Base-by-base conservation (phyloP, 2,329 filamentous ascomycete species). In the Lecanicillium sp. region DNA sequence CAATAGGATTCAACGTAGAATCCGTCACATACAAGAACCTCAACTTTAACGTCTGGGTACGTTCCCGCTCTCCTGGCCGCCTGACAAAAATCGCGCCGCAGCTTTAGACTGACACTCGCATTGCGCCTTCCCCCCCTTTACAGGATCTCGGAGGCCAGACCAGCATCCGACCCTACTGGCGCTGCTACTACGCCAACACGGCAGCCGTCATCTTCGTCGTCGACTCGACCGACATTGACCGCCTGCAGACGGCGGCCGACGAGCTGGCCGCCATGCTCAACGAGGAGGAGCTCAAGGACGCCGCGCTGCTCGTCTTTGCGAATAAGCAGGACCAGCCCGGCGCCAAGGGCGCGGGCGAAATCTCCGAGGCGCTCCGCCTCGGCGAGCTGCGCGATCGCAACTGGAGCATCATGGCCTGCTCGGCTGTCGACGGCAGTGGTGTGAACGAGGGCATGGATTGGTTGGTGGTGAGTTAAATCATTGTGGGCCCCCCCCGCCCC, bases 281-380 rank as follows among this genome's bases (percentile, higher is more conserved):
- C 57, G 92, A 98, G 65, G 92, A 97, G 49, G 90, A 98, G 64
- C 74, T 98, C 40, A 85, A 87, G 58, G 92, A 97, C 56, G 90
- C 92, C 11, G 81, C 88, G 17, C 69, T 98, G 39, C 68, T 98
- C 39, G 92, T 98, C 10, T 98, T 97, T 63, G 92, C 92, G 55
- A 98, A 98, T 69, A 98, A 98, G 70, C 92, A 98, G 64, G 92
- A 98, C 66, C 88, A 97, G 64, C 90, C 90, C 2, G 92, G 92
- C 14, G 90, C 92, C 35, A 94, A 95, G 66, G 92, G 90, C 3
- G 92, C 92, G 2, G 92, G 88, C 14, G 92, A 97, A 61, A 98
- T 98, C 47, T 94, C 87, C 40, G 90, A 97, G 66, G 90, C 89
- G 35, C 65, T 98, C 61, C 84, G 83, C 53, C 66, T 98, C 49